Evolutionary conservation across 1,284 basidiomycete species (phyloP).

Genomic region (Polyporus tsugae): DNA sequence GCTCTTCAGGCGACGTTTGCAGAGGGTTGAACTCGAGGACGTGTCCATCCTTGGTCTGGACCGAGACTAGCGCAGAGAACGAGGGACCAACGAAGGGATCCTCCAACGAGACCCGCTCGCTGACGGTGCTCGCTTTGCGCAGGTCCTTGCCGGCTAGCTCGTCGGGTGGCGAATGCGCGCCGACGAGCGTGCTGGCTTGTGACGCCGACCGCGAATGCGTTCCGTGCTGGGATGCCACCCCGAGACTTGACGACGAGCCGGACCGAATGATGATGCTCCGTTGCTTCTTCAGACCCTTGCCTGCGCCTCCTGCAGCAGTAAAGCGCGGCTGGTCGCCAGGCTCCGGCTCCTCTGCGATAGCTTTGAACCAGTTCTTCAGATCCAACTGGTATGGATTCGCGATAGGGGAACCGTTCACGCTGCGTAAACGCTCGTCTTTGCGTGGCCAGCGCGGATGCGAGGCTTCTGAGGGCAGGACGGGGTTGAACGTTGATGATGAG

Average conservation of each 20-base stretch:
- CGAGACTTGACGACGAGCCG: slow-evolving; percentile 50
- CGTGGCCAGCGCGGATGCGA: slow-evolving; percentile 68
- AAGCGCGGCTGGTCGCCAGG: slow-evolving; percentile 14
- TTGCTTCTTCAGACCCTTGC: slow-evolving; percentile 53
- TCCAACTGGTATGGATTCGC: slow-evolving; percentile 76
- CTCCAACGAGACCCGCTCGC: slow-evolving; percentile 33
- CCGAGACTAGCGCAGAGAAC: slow-evolving; percentile 55
- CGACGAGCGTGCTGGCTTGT: slow-evolving; percentile 51
- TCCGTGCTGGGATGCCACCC: slow-evolving; percentile 18
- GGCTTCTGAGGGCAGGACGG: slow-evolving; percentile 68
- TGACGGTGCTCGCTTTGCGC: slow-evolving; percentile 22
- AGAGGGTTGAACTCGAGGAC: slow-evolving; percentile 83
- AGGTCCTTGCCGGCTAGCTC: slow-evolving; percentile 51
- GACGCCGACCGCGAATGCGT: slow-evolving; percentile 57
- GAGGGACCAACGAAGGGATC: slow-evolving; percentile 28
- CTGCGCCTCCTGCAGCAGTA: slow-evolving; percentile 11
- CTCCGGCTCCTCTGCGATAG: slow-evolving; percentile 35
- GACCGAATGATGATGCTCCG: slow-evolving; percentile 73
- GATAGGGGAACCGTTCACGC: slow-evolving; percentile 79
- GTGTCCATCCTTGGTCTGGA: slow-evolving; percentile 78
- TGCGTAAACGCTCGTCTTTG: slow-evolving; percentile 76
- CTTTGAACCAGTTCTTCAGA: slow-evolving; percentile 45
- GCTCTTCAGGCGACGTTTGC: slow-evolving; percentile 68
- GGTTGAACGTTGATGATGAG: slow-evolving; percentile 77
- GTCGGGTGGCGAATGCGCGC: slow-evolving; percentile 48